Base-by-base conservation (phyloP, 1,284 basidiomycete genomes). In the Boletellus sp. region DNA sequence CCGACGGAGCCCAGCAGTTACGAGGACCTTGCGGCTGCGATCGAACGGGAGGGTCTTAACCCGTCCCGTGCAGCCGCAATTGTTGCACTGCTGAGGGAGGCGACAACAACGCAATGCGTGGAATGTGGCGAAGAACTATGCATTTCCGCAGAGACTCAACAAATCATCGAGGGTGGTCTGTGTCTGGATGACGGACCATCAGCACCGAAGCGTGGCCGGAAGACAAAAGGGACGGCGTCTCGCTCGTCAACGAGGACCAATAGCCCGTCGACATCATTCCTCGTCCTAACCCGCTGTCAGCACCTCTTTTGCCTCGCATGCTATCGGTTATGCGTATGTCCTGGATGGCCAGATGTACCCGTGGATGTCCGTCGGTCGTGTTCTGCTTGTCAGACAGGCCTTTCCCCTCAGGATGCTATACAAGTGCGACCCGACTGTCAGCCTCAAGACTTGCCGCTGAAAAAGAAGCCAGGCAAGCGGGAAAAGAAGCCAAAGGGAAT, bases 251-350 rank as follows among this genome's bases (percentile, higher is more conserved):
- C 85, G 35, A 81, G 86, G 40, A 80, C 82, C 43, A 89, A 74
- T 60, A 89, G 85, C 60, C 86, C 88, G 7, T 74, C 75, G 21
- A 67, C 66, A 12, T 74, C 78, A 5, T 80, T 77, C 18, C 79
- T 83, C 3, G 72, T 97, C 44, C 71, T 99, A 62, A 97, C 97
- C 8, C 83, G 88, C 52, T 99, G 97, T 70, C 90, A 93, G 64
- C 97, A 99, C 69, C 76, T 98, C 30, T 95, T 91, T 69, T 97
- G 94, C 65, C 63, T 86, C 8, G 72, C 72, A 18, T 97, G 94
- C 71, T 97, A 93, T 78, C 82, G 85, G 44, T 73, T 75, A 52
- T 81, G 80, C 37, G 78, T 89, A 30, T 93, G 81, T 59, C 81
- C 91, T 12, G 82, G 82, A 35, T 97, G 89, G 86, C 89, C 92